Conservation (phyloP, 2,329 filamentous ascomycete genomes). For the Clonostachys solani region DNA sequence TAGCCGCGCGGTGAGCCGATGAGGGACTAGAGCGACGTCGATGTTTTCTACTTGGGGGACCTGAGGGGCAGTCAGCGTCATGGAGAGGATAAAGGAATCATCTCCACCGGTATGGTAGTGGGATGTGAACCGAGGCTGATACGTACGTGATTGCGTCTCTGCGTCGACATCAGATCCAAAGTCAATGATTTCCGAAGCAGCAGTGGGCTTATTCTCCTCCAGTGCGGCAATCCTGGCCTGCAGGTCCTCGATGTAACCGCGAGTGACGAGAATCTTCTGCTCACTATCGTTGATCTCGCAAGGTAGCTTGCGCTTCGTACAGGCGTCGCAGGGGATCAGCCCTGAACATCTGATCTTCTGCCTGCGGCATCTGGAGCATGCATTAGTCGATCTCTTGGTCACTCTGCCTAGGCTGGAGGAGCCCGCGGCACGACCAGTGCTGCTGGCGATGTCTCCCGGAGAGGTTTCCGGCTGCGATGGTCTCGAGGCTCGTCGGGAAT, state of each 20-base stretch:
- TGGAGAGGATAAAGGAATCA: constrained; percentile 11
- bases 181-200: constrained; percentile 19
- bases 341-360: constrained; percentile 28
- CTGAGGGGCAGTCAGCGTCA: constrained; percentile 3
- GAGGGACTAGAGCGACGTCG: background rate
- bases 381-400: no score
- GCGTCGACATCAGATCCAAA: constrained; percentile 18
- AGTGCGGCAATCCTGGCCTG: constrained; percentile 7
- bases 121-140: constrained; percentile 2
- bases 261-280: constrained; percentile 43
- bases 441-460: no score
- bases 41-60: background rate
- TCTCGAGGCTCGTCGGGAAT: no score
- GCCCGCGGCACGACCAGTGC: no score
- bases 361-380: constrained; percentile 18
- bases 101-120: constrained; percentile 1
- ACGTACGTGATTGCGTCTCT: constrained; percentile 10
- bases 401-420: no score
- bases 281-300: constrained; percentile 33
- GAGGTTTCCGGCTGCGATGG: no score
- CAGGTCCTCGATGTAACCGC: constrained; percentile 25
- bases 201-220: constrained; percentile 1
- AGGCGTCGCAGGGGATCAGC: constrained; percentile 21
- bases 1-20: background rate
- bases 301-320: constrained; percentile 20